Evolutionary conservation across 2,329 filamentous ascomycete species (phyloP), one percentile per base, ranked within the genome.

Genomic region (Penicillium sp.): DNA sequence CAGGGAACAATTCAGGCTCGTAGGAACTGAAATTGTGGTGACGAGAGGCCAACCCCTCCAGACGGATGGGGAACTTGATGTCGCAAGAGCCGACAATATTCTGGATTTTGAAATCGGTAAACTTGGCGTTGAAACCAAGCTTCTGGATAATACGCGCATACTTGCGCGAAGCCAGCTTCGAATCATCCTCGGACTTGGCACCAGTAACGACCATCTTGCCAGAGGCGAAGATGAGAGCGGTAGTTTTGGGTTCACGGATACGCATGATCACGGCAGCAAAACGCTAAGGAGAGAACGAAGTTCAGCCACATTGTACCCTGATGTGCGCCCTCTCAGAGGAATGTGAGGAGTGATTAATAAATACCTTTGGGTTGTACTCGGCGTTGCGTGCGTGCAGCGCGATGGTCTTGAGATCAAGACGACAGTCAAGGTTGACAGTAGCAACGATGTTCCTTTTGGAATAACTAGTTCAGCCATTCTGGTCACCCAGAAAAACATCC

Each of bases 1-100:
- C 94, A 72, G 94, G 94, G 85, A 97, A 99, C 76, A 99, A 78
- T 75, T 99, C 94, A 67, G 94, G 94, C 78, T 99, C 94, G 78
- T 99, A 99, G 57, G 93, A 97, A 79, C 91, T 95, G 86, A 97
- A 99, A 81, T 96, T 96, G 84, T 97, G 93, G 84, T 99, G 94
- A 79, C 93, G 91, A 67, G 89, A 94, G 17, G 94, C 94, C 74
- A 99, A 82, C 79, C 94, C 94, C 77, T 97, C 94, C 58, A 99
- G 84, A 67, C 94, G 91, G 69, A 99, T 97, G 54, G 94, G 94
- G 81, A 99, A 99, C 84, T 97, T 97, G 84, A 99, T 97, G 75
- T 99, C 94, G 78, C 93, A 97, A 60, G 92, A 96, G 64, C 94
- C 94, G 66, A 99, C 94, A 65, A 99, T 97, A 79, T 99, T 99